Conservation (phyloP, 2,329 filamentous ascomycete species). For the Pseudogymnoascus sp. region DNA sequence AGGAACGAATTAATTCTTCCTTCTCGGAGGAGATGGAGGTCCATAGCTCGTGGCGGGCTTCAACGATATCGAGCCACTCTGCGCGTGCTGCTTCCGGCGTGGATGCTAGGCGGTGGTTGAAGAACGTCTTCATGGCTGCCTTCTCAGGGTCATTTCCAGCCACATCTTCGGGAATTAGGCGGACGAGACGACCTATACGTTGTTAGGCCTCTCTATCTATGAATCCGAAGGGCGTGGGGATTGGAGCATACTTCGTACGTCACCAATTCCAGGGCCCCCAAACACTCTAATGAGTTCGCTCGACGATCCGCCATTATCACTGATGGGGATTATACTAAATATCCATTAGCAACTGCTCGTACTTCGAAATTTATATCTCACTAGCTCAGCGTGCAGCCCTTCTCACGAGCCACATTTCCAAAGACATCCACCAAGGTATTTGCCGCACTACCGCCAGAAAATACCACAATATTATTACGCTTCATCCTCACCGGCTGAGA, state of each 20-base stretch:
- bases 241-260: constrained; percentile 54
- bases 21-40: constrained; percentile 59
- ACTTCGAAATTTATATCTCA: constrained; percentile 16
- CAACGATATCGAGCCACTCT: constrained; percentile 86
- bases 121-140: constrained; percentile 68
- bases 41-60: constrained; percentile 75
- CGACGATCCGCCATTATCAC: constrained; percentile 89
- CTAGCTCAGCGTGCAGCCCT: constrained; percentile 27
- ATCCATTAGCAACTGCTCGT: constrained; percentile 53
- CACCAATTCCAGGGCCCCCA: constrained; percentile 79
- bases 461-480: constrained; percentile 62
- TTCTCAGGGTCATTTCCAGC: constrained; percentile 52
- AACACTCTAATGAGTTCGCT: constrained; percentile 92
- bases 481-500: background rate
- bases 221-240: background rate
- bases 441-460: constrained; percentile 88
- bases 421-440: constrained; percentile 93
- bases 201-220: background rate
- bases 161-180: constrained; percentile 66
- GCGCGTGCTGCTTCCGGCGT: constrained; percentile 52
- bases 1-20: constrained; percentile 67
- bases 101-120: constrained; percentile 75
- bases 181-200: constrained; percentile 67
- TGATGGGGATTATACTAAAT: constrained; percentile 72
- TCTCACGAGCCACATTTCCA: constrained; percentile 39